Conservation (phyloP, 345 rosid genomes). For the Eucalyptus microcorys region DNA sequence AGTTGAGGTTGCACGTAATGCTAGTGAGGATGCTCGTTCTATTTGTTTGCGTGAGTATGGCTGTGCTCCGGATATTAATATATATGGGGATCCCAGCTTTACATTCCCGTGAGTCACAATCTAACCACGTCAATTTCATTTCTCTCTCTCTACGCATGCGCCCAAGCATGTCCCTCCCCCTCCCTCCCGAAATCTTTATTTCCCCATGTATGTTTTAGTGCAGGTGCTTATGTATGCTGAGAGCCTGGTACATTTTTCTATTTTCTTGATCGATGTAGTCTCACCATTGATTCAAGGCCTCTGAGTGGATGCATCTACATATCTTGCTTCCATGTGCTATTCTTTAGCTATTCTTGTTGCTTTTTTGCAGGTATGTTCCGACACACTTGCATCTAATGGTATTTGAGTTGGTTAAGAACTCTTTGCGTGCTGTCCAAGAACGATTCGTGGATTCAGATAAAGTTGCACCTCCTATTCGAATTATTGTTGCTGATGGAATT, state of each 20-base stretch:
- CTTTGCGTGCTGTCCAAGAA: constrained; percentile 93
- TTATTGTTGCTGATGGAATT: constrained; percentile 46
- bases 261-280: neutral
- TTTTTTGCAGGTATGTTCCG: constrained; percentile 61
- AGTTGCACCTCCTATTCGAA: constrained; percentile 66
- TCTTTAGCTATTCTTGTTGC: neutral
- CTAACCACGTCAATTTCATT: neutral
- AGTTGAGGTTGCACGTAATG: constrained; percentile 70
- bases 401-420: constrained; percentile 92
- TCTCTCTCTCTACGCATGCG: neutral
- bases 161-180: neutral
- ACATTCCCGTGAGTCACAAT: constrained; percentile 83
- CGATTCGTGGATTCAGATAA: constrained; percentile 62
- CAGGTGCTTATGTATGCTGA: neutral
- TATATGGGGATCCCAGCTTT: constrained; percentile 85
- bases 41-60: constrained; percentile 89
- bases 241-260: neutral
- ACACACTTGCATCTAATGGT: constrained; percentile 92
- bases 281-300: neutral
- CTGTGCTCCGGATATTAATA: constrained; percentile 61
- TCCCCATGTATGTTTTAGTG: neutral
- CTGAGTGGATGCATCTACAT: neutral
- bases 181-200: neutral
- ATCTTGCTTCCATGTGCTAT: neutral
- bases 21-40: constrained; percentile 83